Evolutionary conservation across 306 rosid genomes (phyloP), one percentile per base, ranked within the genome.

Genomic region (Cicer pinnatifidum): DNA sequence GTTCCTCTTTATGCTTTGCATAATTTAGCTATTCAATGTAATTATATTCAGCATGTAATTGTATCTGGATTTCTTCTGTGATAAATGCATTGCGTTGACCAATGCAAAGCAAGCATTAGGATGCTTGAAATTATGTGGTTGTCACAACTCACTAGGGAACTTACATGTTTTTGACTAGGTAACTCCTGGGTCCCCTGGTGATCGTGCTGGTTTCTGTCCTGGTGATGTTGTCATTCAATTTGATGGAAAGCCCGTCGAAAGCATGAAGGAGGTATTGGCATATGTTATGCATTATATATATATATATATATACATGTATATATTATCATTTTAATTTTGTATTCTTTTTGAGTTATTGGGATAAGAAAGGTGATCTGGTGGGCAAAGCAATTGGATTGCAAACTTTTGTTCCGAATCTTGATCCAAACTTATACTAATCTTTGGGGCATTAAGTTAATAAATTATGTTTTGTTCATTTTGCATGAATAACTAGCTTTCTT

Each of bases 121-220:
- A 39, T 54, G 37, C 66, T 69, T 47, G 41, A 53, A 69, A 51
- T 54, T 23, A 63, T 1, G 3, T 35, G 37, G 37, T 79, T 43
- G 6, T 66, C 41, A 69, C 10, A 75, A 10, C 4, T 66, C 41
- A 69, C 10, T 72, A 10, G 46, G 68, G 16, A 45, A 45, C 46
- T 79, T 39, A 56, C 28, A 40, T 23, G 52, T 78, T 61, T 52
- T 81, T 77, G 48, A 57, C 65, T 75, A 94, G 97, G 95, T 91
- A 78, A 91, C 93, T 75, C 97, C 99, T 0, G 88, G 90, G 11
- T 94, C 95, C 15, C 97, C 97, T 19, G 97, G 87, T 71, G 88
- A 88, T 63, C 90, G 86, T 48, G 96, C 96, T 67, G 96, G 95
- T 17, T 89, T 91, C 58, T 79, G 54, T 56, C 93, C 97, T 0